Base-by-base conservation (phyloP, 805 yeast species). In the Hanseniaspora jakobsenii region DNA sequence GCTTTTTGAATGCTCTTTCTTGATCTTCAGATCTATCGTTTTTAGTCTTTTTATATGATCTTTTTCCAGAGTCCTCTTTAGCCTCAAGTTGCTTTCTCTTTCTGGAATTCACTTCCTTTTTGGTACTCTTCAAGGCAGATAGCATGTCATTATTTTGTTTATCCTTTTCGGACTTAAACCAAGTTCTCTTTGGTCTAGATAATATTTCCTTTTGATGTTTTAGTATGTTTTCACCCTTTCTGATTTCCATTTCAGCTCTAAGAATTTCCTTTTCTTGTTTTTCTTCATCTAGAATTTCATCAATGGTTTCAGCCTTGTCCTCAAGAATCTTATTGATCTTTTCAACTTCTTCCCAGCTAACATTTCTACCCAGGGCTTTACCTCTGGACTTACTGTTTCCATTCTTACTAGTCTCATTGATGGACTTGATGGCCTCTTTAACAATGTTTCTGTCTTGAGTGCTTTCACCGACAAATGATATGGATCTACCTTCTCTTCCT, bases 401-500 rank as follows among this genome's bases (percentile, higher is more conserved):
- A 13, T 29, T 30, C 10, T 24, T 35, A 27, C 46, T 37, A 31
- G 62, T 63, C 19, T 64, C 60, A 51, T 71, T 75, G 10, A 78
- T 75, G 46, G 81, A 72, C 55, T 77, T 81, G 53, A 91, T 77
- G 3, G 94, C 94, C 14, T 77, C 84, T 59, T 83, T 86, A n/a
- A 91, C 97, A 53, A 91, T 84, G 38, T 71, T 66, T 63, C 98
- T 77, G 51, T 91, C 98, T 48, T 71, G 73, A n/a, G 84, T 68
- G 0, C 82, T 68, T 59, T 91, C 98, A 14, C 97, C 96, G 12
- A 91, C 98, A 63, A 91, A 77, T 2, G 96, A 79, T 32, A 91
- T 80, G 36, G 96, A 82, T 47, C 74, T 74, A 72, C 99, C 99
- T 44, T 82, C 84, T 64, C 97, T 76, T 17, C 97, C 97, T 41